These are phyloP conservation scores for Neobulgaria alba DNA, from an alignment of 2,329 filamentous ascomycete species.

Conservation along the genomic window DNA sequence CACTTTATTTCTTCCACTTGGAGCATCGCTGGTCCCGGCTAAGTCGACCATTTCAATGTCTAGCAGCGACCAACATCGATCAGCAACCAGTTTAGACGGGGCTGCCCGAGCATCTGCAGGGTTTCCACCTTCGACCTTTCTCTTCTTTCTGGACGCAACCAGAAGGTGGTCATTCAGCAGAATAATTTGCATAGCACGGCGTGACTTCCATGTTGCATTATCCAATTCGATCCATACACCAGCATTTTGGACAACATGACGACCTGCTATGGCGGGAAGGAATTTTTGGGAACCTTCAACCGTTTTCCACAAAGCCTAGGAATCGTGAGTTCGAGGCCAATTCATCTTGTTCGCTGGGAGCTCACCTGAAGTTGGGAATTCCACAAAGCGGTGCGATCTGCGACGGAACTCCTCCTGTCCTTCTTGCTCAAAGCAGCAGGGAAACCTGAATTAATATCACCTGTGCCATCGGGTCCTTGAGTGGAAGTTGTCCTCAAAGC, in stretches of 20 bases:
- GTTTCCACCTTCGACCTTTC: constrained; percentile 60
- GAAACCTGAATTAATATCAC: constrained; percentile 43
- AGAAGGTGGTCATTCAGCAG: constrained; percentile 91
- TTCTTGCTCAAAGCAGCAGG: constrained; percentile 51
- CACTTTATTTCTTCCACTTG: constrained; percentile 52
- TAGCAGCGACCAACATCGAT: constrained; percentile 86
- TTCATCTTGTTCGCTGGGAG: too few species aligned
- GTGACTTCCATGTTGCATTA: constrained; percentile 92
- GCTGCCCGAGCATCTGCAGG: constrained; percentile 37
- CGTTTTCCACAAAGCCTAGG: constrained; percentile 89
- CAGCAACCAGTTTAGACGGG: constrained; percentile 75
- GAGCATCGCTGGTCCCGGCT: constrained; percentile 54
- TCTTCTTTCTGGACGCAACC: constrained; percentile 86
- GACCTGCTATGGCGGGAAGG: constrained; percentile 78
- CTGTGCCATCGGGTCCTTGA: constrained; percentile 39
- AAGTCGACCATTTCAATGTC: constrained; percentile 92
- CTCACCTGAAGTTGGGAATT: constrained; percentile 59
- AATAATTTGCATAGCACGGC: constrained; percentile 82
- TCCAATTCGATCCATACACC: constrained; percentile 93
- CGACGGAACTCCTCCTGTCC: constrained; percentile 85
- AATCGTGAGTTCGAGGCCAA: too few species aligned
- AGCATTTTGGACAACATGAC: constrained; percentile 89
- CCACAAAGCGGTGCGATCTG: constrained; percentile 58
- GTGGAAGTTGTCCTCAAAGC: constrained; percentile 53
- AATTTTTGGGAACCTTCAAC: constrained; percentile 99